Conservation (phyloP, 2,329 filamentous ascomycete genomes). For the Trichoderma cornu-damae region DNA sequence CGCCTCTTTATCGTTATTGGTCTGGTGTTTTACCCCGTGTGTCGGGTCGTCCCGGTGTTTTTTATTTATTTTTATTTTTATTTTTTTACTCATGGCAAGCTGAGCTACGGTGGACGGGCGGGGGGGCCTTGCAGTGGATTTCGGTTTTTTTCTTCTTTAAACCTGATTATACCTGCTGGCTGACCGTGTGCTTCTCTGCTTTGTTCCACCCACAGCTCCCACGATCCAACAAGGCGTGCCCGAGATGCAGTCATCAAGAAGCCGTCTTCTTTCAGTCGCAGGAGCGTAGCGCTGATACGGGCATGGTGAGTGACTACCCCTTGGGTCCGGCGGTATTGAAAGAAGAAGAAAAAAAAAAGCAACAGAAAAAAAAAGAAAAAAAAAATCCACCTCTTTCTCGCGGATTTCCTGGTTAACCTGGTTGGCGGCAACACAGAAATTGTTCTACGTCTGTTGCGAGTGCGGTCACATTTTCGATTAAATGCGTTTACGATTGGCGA, state of each 20-base stretch:
- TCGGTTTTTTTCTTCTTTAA: slow-evolving; percentile 24
- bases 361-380: no score
- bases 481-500: slow-evolving; percentile 25
- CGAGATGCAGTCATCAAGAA: slow-evolving; percentile 77
- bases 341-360: no score
- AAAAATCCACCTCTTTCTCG: not conserved
- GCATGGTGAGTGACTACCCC: slow-evolving; percentile 68
- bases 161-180: slow-evolving; percentile 33
- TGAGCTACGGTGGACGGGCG: slow-evolving; percentile 4
- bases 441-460: slow-evolving; percentile 89
- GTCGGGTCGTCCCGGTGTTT: not conserved
- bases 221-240: slow-evolving; percentile 79
- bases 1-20: not conserved
- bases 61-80: no score
- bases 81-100: not conserved
- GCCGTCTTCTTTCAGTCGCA: slow-evolving; percentile 99
- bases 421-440: slow-evolving; percentile 55
- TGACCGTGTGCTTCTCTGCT: slow-evolving; percentile 38
- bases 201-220: slow-evolving; percentile 64
- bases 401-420: not conserved
- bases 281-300: slow-evolving; percentile 91
- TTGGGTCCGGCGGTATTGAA: no score
- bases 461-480: slow-evolving; percentile 83
- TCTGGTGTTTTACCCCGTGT: not conserved
- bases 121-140: slow-evolving; percentile 23